phyloP scores from a whole-genome alignment of 495 filamentous ascomycete species.

The Cairneyella variabilis region DNA sequence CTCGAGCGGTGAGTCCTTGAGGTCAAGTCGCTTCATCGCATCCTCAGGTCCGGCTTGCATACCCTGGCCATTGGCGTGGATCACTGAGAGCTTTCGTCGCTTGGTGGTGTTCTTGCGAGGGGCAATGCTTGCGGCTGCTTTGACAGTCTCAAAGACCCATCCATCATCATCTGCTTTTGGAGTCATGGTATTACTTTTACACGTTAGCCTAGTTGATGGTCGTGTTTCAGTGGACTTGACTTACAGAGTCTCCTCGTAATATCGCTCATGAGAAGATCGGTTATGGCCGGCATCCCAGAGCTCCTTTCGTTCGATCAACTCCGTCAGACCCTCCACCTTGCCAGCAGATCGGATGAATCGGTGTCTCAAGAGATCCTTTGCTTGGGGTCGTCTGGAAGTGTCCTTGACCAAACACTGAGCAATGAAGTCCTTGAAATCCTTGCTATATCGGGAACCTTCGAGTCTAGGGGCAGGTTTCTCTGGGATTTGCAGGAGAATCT shows the following conservation, averaged over 20 bases:
- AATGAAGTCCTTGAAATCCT: slow-evolving; percentile 91
- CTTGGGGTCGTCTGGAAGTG: slow-evolving; percentile 75
- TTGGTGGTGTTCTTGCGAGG: slow-evolving; percentile 29
- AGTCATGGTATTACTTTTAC: slow-evolving; percentile 53
- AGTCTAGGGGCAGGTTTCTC: slow-evolving; percentile 84
- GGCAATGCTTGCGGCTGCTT: slow-evolving; percentile 45
- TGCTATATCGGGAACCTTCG: slow-evolving; percentile 80
- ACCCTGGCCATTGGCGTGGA: slow-evolving; percentile 35
- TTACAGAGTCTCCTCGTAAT: slow-evolving; percentile 85
- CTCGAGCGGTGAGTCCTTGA: slow-evolving; percentile 52
- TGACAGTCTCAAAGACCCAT: slow-evolving; percentile 98
- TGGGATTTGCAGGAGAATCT: slow-evolving; percentile 95
- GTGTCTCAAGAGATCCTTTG: slow-evolving; percentile 86
- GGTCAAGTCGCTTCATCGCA: slow-evolving; percentile 54
- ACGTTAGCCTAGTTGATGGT: slow-evolving; percentile 25
- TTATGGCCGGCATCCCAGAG: slow-evolving; percentile 67
- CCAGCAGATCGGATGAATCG: slow-evolving; percentile 83
- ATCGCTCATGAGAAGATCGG: slow-evolving; percentile 59
- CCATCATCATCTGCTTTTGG: slow-evolving; percentile 70
- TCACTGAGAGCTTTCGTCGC: slow-evolving; percentile 38
- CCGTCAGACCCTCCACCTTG: slow-evolving; percentile 77
- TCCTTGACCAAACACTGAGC: slow-evolving; percentile 87
- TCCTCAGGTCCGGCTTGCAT: slow-evolving; percentile 38
- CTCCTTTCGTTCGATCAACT: slow-evolving; percentile 81
- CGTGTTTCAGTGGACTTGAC: slow-evolving; percentile 25